Percentiles rank a stretch among this genome's conserved stretches.
Evolutionary conservation across 306 rosid species (phyloP).

Genomic region (Corylus avellana): DNA sequence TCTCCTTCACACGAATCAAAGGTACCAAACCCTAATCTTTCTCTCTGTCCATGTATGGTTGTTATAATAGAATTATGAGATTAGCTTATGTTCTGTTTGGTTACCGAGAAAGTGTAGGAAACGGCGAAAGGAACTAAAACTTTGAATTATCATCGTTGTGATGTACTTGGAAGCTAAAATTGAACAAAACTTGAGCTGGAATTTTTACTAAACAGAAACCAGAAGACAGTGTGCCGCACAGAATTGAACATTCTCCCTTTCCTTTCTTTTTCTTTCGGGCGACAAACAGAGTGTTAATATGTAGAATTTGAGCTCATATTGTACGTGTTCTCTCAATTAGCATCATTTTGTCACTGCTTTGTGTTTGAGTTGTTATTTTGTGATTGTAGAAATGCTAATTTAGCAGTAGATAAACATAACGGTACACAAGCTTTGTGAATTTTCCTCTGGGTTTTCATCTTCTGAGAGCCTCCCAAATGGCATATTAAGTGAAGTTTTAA

Average conservation of each 20-base stretch:
- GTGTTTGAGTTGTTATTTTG: not conserved
- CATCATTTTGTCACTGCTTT: not conserved
- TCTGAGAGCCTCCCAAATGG: too few species aligned
- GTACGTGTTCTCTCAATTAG: not conserved
- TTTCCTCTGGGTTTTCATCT: not conserved
- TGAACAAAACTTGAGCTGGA: not conserved
- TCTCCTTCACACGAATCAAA: not conserved
- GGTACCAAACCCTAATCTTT: conserved; percentile 27
- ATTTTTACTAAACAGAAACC: not conserved
- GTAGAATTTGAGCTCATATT: not conserved
- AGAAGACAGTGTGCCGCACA: not conserved
- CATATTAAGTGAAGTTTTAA: not conserved
- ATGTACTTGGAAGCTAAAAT: not conserved
- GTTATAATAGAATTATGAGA: not conserved
- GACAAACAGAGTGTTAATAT: not conserved
- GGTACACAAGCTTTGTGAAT: not conserved
- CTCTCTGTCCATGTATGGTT: not conserved
- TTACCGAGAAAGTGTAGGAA: conserved; percentile 3
- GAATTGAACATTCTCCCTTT: not conserved
- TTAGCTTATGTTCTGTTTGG: conserved; percentile 6
- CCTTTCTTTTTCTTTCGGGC: not conserved
- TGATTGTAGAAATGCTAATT: not conserved
- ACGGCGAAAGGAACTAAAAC: not conserved
- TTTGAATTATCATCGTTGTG: not conserved
- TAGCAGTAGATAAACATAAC: not conserved